Percentiles rank a stretch among this genome's conserved stretches.
Evolutionary conservation across 768 basidiomycete genomes (phyloP).

Genomic region (Lentinula raphanica): DNA sequence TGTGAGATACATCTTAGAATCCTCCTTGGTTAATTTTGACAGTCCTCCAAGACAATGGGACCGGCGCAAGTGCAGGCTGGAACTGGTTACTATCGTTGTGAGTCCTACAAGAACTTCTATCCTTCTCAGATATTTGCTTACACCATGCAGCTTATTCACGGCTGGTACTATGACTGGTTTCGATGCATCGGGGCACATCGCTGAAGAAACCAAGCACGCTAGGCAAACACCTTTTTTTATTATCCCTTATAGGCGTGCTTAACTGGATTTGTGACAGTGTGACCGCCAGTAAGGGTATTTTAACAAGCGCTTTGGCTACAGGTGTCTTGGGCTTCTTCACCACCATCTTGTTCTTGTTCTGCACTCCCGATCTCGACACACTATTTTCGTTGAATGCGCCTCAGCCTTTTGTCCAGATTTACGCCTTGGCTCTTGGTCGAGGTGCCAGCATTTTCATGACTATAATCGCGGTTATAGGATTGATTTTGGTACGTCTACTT

Average conservation of each 20-base stretch:
- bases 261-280: constrained; percentile 37
- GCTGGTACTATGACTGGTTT: constrained; percentile 88
- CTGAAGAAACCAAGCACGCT: constrained; percentile 85
- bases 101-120: constrained; percentile 6
- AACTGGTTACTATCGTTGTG: constrained; percentile 90
- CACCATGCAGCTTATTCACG: constrained; percentile 61
- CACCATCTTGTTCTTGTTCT: constrained; percentile 79
- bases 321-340: constrained; percentile 76
- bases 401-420: constrained; percentile 88
- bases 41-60: constrained; percentile 69
- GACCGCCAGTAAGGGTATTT: constrained; percentile 76
- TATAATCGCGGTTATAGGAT: constrained; percentile 73
- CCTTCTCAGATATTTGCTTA: neutral
- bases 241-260: neutral
- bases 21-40: constrained; percentile 2
- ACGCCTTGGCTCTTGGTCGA: constrained; percentile 76
- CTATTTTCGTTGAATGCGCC: constrained; percentile 76
- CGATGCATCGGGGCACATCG: constrained; percentile 84
- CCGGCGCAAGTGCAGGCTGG: constrained; percentile 82
- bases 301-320: constrained; percentile 72
- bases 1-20: constrained; percentile 41
- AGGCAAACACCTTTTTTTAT: constrained; percentile 28
- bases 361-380: constrained; percentile 71
- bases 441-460: constrained; percentile 86
- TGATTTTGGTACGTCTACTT: constrained; percentile 60